A percentile compares a stretch with the other conserved stretches of the same genome.
phyloP scores from a whole-genome alignment of 306 rosid genomes.

The Quercus bicolor region DNA sequence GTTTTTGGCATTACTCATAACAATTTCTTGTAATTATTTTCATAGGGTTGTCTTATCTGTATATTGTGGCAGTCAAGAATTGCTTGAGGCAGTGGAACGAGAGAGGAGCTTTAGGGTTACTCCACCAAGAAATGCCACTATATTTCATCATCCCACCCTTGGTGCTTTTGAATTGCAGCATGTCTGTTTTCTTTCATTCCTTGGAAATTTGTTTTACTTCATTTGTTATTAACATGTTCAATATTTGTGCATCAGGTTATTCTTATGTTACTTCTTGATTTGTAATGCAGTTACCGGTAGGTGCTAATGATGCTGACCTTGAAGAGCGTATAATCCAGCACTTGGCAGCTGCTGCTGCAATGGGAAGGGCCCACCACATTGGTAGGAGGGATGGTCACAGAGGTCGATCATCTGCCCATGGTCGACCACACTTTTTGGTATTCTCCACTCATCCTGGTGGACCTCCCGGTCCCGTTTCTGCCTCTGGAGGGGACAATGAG shows the following conservation, averaged over 20 bases:
- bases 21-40: conserved; percentile 5
- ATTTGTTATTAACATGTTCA: conserved; percentile 2
- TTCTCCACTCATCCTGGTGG: conserved; percentile 52
- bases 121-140: conserved; percentile 57
- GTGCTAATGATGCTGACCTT: conserved; percentile 50
- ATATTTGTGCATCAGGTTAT: conserved; percentile 14
- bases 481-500: conserved; percentile 39
- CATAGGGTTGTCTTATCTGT: conserved; percentile 12
- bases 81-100: conserved; percentile 71
- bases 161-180: conserved; percentile 65
- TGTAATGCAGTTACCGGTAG: conserved; percentile 48
- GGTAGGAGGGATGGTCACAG: conserved; percentile 62
- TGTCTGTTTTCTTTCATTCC: conserved; percentile 40
- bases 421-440: conserved; percentile 55
- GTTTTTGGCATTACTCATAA: not conserved
- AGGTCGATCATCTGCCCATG: conserved; percentile 47
- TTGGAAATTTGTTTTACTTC: conserved; percentile 11
- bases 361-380: conserved; percentile 63
- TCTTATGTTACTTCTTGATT: conserved; percentile 3
- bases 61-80: conserved; percentile 71
- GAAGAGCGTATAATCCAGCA: conserved; percentile 84
- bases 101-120: conserved; percentile 63
- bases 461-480: conserved; percentile 36
- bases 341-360: conserved; percentile 83
- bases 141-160: conserved; percentile 63